A percentile compares a stretch with the other conserved stretches of the same genome.
Evolutionary conservation across 2,329 filamentous ascomycete species (phyloP).

Genomic region (Sarocladium brachiariae): DNA sequence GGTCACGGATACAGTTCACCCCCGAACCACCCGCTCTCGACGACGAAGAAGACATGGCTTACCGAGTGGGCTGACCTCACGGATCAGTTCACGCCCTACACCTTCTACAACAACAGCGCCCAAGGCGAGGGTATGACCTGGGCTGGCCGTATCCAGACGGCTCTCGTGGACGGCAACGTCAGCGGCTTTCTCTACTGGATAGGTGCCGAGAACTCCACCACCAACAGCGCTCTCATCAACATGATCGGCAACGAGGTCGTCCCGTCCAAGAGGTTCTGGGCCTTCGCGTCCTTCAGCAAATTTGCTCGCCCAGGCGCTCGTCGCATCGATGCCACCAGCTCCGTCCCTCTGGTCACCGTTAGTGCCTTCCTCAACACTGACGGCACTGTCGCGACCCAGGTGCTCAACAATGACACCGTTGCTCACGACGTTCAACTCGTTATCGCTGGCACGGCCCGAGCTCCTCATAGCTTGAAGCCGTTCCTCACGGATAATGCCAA

Average conservation of each 20-base stretch:
- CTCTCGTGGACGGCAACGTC: background rate
- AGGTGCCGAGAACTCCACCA: background rate
- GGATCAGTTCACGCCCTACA: background rate
- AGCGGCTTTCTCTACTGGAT: conserved; percentile 1
- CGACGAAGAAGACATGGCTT: background rate
- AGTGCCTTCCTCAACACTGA: background rate
- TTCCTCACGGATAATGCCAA: background rate
- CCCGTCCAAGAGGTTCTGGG: conserved; percentile 1
- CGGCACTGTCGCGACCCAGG: background rate
- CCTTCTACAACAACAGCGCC: conserved; percentile 2
- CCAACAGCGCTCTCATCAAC: conserved; percentile 2
- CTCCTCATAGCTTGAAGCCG: background rate
- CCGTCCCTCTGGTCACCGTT: background rate
- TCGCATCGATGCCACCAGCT: background rate
- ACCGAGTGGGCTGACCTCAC: background rate
- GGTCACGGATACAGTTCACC: background rate
- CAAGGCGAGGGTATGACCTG: background rate
- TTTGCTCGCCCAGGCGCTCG: background rate
- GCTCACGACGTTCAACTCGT: background rate
- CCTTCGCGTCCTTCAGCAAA: background rate
- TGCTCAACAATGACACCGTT: background rate
- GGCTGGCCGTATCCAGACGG: background rate
- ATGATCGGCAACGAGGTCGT: background rate
- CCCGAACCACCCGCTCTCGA: background rate
- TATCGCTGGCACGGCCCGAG: background rate